Conservation (phyloP, 2,329 filamentous ascomycete species). For the Cladophialophora immunda region DNA sequence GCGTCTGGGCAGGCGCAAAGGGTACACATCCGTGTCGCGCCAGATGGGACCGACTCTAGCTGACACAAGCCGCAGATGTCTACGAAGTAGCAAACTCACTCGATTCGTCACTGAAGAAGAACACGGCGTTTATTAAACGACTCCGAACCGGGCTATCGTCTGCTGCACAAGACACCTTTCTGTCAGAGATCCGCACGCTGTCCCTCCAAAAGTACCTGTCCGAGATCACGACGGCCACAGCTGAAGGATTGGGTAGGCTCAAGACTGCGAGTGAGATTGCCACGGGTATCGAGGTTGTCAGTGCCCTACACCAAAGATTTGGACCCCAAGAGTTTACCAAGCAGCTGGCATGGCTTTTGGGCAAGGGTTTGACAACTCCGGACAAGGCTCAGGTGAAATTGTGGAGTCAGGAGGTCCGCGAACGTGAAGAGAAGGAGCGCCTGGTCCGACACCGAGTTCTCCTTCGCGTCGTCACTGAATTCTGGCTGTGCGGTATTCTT, state of each 20-base stretch:
- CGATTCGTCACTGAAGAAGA: slow-evolving; percentile 96
- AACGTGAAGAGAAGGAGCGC: slow-evolving; percentile 95
- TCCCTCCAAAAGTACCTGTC: slow-evolving; percentile 97
- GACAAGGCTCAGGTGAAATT: slow-evolving; percentile 85
- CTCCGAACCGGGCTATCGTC: slow-evolving; percentile 87
- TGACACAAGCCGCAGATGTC: slow-evolving; percentile 66
- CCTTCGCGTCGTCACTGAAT: slow-evolving; percentile 87
- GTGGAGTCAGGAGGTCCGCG: slow-evolving; percentile 80
- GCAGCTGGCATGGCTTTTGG: slow-evolving; percentile 90
- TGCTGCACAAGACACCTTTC: slow-evolving; percentile 80
- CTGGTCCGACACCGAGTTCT: slow-evolving; percentile 84
- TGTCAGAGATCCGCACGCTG: slow-evolving; percentile 87
- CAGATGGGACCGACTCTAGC: not conserved
- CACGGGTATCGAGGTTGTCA: slow-evolving; percentile 89
- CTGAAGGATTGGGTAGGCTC: slow-evolving; percentile 89
- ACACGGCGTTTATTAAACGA: slow-evolving; percentile 97
- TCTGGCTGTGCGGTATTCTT: slow-evolving; percentile 92
- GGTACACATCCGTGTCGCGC: slow-evolving; percentile 61
- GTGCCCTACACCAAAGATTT: slow-evolving; percentile 94
- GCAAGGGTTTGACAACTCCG: slow-evolving; percentile 87
- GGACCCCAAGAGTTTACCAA: slow-evolving; percentile 89
- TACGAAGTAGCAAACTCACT: slow-evolving; percentile 80
- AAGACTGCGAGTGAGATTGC: slow-evolving; percentile 92
- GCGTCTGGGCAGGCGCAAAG: slow-evolving; percentile 87
- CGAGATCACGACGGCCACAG: slow-evolving; percentile 94